Percentiles rank a stretch among this genome's conserved stretches.
Conservation (phyloP, 495 filamentous ascomycete genomes). For the Neurospora sp. region DNA sequence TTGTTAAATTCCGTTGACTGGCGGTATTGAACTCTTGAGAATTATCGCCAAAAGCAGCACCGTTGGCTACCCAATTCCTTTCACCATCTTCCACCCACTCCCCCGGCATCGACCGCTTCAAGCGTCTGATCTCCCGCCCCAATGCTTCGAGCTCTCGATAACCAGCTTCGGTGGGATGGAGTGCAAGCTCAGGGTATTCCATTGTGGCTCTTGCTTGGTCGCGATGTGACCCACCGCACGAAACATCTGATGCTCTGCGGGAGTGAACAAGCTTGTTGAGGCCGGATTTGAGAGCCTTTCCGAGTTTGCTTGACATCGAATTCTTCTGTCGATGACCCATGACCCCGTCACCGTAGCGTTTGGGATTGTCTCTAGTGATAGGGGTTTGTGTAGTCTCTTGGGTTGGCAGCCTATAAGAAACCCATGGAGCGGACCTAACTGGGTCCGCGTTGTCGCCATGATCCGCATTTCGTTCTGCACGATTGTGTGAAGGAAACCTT, state of each 20-base stretch:
- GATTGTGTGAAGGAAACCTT: conserved; percentile 28
- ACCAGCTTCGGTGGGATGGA: conserved; percentile 19
- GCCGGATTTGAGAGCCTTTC: conserved; percentile 23
- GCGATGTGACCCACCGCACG: conserved; percentile 2
- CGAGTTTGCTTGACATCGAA: conserved; percentile 20
- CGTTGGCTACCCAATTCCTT: background rate
- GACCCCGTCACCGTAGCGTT: background rate
- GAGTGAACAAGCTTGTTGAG: conserved; percentile 21
- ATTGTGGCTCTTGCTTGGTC: conserved; percentile 5
- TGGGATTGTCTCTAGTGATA: background rate
- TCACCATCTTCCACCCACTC: background rate
- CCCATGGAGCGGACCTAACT: conserved; percentile 14
- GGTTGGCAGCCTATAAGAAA: background rate
- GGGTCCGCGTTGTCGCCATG: conserved; percentile 12
- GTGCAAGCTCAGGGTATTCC: conserved; percentile 29
- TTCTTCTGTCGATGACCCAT: background rate
- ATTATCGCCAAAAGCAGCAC: background rate
- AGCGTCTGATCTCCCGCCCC: conserved; percentile 22
- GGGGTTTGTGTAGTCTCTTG: background rate
- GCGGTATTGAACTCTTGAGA: conserved; percentile 2
- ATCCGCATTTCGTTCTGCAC: conserved; percentile 20
- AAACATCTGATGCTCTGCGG: conserved; percentile 9
- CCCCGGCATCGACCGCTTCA: conserved; percentile 12
- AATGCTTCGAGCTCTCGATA: conserved; percentile 23
- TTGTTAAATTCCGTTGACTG: background rate